Conservation (phyloP, 2,329 filamentous ascomycete genomes). For the Bretziella fagacearum region DNA sequence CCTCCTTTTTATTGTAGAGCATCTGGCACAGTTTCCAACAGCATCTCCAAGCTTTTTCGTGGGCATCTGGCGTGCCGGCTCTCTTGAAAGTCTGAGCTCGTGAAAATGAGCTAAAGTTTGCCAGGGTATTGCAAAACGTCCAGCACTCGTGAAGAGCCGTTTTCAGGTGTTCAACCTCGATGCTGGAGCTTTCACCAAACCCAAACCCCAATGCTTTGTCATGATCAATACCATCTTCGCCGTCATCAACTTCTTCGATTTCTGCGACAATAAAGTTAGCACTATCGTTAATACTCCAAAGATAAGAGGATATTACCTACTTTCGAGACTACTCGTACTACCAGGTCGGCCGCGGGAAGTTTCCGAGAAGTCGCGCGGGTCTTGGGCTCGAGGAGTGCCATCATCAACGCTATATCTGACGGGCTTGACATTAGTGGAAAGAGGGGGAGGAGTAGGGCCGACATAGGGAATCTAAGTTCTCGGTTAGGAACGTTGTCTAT, state of each 20-base stretch:
- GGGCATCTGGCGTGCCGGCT: slow-evolving; percentile 55
- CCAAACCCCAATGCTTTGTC: not conserved
- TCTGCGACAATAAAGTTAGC: slow-evolving; percentile 18
- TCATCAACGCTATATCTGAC: slow-evolving; percentile 48
- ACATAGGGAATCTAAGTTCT: not conserved
- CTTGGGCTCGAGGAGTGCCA: slow-evolving; percentile 69
- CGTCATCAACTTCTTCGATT: slow-evolving; percentile 36
- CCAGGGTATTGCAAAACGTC: slow-evolving; percentile 83
- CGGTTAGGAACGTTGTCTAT: not conserved
- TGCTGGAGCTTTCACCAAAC: slow-evolving; percentile 26
- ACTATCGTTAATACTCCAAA: not conserved
- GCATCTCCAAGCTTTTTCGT: slow-evolving; percentile 81
- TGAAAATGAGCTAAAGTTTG: slow-evolving; percentile 69
- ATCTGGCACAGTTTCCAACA: slow-evolving; percentile 89
- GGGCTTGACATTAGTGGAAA: slow-evolving; percentile 58
- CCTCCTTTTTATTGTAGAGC: slow-evolving; percentile 65
- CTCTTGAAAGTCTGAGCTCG: slow-evolving; percentile 62
- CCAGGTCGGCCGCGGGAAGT: slow-evolving; percentile 42
- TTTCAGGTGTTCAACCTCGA: slow-evolving; percentile 49
- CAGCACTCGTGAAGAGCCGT: slow-evolving; percentile 75
- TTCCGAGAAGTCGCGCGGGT: slow-evolving; percentile 55
- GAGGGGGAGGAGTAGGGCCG: slow-evolving; percentile 44
- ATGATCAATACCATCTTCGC: slow-evolving; percentile 34
- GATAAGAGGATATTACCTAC: slow-evolving; percentile 27
- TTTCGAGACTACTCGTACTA: slow-evolving; percentile 59